Percentiles rank a stretch among this genome's conserved stretches.
Evolutionary conservation across 2,329 filamentous ascomycete genomes (phyloP).

Genomic region (Trematosphaeria pertusa): DNA sequence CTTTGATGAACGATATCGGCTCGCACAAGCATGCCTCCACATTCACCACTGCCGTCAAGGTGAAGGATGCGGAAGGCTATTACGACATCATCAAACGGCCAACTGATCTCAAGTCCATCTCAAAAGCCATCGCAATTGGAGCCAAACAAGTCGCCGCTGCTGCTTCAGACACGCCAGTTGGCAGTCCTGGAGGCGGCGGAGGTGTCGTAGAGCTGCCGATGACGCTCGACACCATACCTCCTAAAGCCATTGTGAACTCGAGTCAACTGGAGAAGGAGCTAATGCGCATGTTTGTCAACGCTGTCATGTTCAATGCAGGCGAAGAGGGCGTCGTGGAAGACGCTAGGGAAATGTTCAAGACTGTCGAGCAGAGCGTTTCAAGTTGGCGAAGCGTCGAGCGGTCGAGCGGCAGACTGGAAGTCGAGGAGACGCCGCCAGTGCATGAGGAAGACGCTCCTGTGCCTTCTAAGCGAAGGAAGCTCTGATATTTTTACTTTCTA

Average conservation of each 20-base stretch:
- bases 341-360: slow-evolving; percentile 86
- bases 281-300: slow-evolving; percentile 96
- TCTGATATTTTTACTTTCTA: too few relatives aligned
- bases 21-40: slow-evolving; percentile 60
- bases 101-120: slow-evolving; percentile 60
- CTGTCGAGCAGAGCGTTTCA: slow-evolving; percentile 79
- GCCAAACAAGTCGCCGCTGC: slow-evolving; percentile 65
- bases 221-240: slow-evolving; percentile 79
- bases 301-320: slow-evolving; percentile 97
- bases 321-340: slow-evolving; percentile 89
- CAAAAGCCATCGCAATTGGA: slow-evolving; percentile 56
- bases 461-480: slow-evolving; percentile 38
- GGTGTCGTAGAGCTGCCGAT: slow-evolving; percentile 62
- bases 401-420: slow-evolving; percentile 31
- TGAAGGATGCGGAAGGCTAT: slow-evolving; percentile 60
- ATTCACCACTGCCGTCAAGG: slow-evolving; percentile 58
- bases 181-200: slow-evolving; percentile 65
- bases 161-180: slow-evolving; percentile 62
- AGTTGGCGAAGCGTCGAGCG: slow-evolving; percentile 77
- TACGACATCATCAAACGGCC: slow-evolving; percentile 60
- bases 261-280: slow-evolving; percentile 91
- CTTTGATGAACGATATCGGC: slow-evolving; percentile 59
- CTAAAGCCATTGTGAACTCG: slow-evolving; percentile 90
- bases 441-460: slow-evolving; percentile 33
- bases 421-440: slow-evolving; percentile 38